Evolutionary conservation across 179 eudicot genomes (phyloP).

Genomic region (Corrigiola litoralis): DNA sequence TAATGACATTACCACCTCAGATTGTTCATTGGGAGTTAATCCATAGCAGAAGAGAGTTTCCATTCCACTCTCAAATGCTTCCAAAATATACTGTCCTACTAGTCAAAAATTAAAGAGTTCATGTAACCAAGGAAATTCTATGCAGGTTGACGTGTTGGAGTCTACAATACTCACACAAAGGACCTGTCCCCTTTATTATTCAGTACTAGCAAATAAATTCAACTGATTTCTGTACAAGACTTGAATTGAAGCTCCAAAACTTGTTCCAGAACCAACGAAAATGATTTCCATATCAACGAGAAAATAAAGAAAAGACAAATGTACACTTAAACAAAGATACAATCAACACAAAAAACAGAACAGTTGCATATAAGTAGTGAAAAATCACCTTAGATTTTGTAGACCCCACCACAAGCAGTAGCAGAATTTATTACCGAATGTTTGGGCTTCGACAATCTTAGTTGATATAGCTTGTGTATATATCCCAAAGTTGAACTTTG

Average conservation of each 20-base stretch:
- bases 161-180: too few species aligned
- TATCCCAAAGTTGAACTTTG: constrained; percentile 35
- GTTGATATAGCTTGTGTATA: constrained; percentile 35
- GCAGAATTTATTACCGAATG: constrained; percentile 33
- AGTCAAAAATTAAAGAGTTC: too few species aligned
- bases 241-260: too few species aligned
- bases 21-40: background rate
- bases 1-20: background rate
- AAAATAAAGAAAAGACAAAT: too few species aligned
- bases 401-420: constrained; percentile 54
- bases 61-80: background rate
- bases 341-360: background rate
- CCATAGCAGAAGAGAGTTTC: background rate
- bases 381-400: constrained; percentile 41
- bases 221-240: too few species aligned
- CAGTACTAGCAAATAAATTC: too few species aligned
- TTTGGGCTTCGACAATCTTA: constrained; percentile 29
- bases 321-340: too few species aligned
- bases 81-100: background rate
- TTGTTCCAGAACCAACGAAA: too few species aligned
- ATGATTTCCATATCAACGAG: too few species aligned
- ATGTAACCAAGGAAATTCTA: too few species aligned
- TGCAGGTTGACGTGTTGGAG: too few species aligned
- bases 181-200: too few species aligned
- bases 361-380: background rate